Evolutionary conservation across 202 grass and related monocot genomes (phyloP).

Genomic region (Saccharum hybrid): DNA sequence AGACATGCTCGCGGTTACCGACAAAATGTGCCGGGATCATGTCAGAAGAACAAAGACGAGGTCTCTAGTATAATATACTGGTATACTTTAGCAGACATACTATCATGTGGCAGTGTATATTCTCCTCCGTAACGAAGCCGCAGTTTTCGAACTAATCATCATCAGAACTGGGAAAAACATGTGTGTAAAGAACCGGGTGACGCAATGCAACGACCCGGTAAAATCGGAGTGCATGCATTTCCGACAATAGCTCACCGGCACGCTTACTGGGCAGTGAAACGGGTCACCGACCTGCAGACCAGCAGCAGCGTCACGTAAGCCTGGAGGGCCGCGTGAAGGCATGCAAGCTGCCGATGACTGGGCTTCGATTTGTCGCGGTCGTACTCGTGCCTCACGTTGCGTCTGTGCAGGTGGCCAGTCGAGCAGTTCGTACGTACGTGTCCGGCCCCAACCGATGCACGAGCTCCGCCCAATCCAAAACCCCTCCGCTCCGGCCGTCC

Average conservation of each 20-base stretch:
- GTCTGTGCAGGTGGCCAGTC: too few species aligned
- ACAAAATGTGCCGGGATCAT: constrained; percentile 45
- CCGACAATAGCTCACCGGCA: neutral
- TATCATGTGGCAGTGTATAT: neutral
- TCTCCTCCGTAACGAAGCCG: too few species aligned
- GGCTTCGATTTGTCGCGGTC: too few species aligned
- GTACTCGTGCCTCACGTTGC: too few species aligned
- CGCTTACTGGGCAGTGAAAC: neutral
- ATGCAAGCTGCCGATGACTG: too few species aligned
- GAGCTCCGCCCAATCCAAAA: neutral
- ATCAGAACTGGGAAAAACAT: neutral
- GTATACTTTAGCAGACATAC: neutral
- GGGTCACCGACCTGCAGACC: neutral
- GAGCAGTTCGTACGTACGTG: too few species aligned
- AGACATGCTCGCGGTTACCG: constrained; percentile 33
- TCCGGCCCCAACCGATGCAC: too few species aligned
- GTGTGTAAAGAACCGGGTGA: neutral
- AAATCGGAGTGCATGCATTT: neutral
- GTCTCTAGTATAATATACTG: neutral
- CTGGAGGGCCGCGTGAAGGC: too few species aligned
- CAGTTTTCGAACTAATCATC: neutral
- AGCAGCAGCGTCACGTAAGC: too few species aligned
- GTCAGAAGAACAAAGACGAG: neutral
- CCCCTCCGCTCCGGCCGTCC: neutral
- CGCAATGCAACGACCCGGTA: neutral